These are phyloP conservation scores for Tetracentron sinense DNA, from an alignment of 164 flowering plant genomes.

Conservation along the genomic window DNA sequence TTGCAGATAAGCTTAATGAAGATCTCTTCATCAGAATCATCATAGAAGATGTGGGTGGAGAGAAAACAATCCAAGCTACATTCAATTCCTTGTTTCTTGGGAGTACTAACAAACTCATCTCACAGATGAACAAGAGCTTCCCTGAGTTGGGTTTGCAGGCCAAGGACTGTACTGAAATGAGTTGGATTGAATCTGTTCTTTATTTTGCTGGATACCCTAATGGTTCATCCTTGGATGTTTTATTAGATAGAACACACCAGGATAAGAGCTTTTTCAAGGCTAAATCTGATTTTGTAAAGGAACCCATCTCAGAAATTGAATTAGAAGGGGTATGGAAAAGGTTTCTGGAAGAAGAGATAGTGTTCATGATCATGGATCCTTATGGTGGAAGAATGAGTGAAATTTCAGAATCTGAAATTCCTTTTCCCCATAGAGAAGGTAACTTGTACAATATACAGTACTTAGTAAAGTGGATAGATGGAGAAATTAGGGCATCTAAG, in stretches of 20 bases:
- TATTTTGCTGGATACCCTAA: neutral
- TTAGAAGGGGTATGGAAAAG: slow-evolving; percentile 3
- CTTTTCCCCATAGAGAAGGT: slow-evolving; percentile 27
- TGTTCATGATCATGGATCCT: slow-evolving; percentile 11
- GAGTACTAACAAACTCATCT: neutral
- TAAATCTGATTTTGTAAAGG: slow-evolving; percentile 16
- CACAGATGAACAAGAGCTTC: slow-evolving; percentile 5
- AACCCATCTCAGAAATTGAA: slow-evolving; percentile 17
- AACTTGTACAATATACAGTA: slow-evolving; percentile 16
- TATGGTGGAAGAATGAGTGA: slow-evolving; percentile 24
- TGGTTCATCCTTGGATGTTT: neutral
- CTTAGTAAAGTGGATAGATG: slow-evolving; percentile 11
- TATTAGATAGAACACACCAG: neutral
- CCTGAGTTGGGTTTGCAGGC: slow-evolving; percentile 16
- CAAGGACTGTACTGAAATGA: slow-evolving; percentile 19
- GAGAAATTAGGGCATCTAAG: neutral
- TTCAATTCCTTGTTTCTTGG: slow-evolving; percentile 14
- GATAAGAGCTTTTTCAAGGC: slow-evolving; percentile 3
- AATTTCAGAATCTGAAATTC: slow-evolving; percentile 11
- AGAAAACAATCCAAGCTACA: slow-evolving; percentile 1
- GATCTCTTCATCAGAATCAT: slow-evolving; percentile 7
- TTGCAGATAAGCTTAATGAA: slow-evolving; percentile 14
- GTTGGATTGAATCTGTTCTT: slow-evolving; percentile 13
- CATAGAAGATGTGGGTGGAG: neutral
- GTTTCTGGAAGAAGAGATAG: neutral